Evolutionary conservation across 2,329 filamentous ascomycete genomes (phyloP).

Genomic region (Aspergillus sp.): DNA sequence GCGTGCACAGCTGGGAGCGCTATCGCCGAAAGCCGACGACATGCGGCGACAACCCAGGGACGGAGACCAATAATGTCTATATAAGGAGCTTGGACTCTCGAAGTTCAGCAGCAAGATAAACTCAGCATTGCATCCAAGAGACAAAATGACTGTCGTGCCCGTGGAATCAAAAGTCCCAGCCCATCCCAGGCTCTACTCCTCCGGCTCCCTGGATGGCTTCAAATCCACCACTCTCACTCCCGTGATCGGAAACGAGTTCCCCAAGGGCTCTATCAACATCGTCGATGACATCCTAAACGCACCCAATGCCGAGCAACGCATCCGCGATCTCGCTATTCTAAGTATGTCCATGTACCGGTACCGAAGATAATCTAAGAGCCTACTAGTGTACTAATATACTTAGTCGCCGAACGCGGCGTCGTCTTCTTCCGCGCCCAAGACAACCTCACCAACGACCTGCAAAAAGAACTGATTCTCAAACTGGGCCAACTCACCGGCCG

Average conservation of each 20-base stretch:
- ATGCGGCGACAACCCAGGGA: background rate
- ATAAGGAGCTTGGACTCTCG: background rate
- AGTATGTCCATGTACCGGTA: constrained; percentile 53
- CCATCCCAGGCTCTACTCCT: constrained; percentile 11
- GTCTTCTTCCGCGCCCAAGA: constrained; percentile 69
- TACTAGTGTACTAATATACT: background rate
- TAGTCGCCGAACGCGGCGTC: constrained; percentile 68
- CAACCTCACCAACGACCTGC: constrained; percentile 60
- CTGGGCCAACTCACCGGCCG: constrained; percentile 62
- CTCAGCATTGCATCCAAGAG: background rate
- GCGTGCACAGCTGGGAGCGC: background rate
- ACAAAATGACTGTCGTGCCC: constrained; percentile 4
- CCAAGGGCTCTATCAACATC: constrained; percentile 35
- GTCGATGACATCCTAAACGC: constrained; percentile 58
- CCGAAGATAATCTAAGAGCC: background rate
- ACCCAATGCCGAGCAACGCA: constrained; percentile 61
- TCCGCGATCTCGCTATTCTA: constrained; percentile 67
- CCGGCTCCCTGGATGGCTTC: constrained; percentile 15
- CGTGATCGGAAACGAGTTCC: constrained; percentile 46
- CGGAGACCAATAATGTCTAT: no score
- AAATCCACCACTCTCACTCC: constrained; percentile 27
- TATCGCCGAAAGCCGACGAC: constrained; percentile 9
- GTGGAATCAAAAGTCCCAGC: background rate
- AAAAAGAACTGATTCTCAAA: constrained; percentile 63
- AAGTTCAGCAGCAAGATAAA: background rate